Evolutionary conservation across 2,329 filamentous ascomycete genomes (phyloP).

Genomic region (Colletotrichum filicis): DNA sequence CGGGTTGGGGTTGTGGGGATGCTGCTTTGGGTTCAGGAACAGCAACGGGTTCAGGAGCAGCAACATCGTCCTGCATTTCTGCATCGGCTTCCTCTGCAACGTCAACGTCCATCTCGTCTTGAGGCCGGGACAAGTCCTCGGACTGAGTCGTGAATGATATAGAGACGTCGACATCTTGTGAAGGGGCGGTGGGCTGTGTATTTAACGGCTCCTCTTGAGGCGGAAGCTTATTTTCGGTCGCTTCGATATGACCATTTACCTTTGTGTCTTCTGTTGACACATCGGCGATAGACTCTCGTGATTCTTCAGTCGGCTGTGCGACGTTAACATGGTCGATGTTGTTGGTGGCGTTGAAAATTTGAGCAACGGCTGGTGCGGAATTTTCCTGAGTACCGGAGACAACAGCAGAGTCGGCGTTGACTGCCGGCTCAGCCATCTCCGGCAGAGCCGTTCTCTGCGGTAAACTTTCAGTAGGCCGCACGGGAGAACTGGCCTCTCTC

Average conservation of each 20-base stretch:
- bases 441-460: conserved; percentile 19
- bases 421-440: conserved; percentile 25
- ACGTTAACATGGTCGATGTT: not conserved
- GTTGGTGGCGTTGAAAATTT: not conserved
- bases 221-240: not conserved
- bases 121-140: not conserved
- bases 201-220: not conserved
- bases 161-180: not conserved
- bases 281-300: not conserved
- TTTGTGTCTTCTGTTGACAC: not conserved
- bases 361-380: conserved; percentile 17
- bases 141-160: not conserved
- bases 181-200: not conserved
- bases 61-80: not conserved
- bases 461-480: conserved; percentile 16
- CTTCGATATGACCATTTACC: conserved; percentile 15
- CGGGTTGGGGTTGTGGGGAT: not conserved
- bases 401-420: conserved; percentile 2
- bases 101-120: conserved; percentile 24
- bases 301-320: not conserved
- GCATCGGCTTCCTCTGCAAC: conserved; percentile 4
- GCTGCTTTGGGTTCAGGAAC: conserved; percentile 34
- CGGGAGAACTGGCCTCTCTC: conserved; percentile 28
- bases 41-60: conserved; percentile 4
- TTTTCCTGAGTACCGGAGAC: conserved; percentile 15